Evolutionary conservation across 2,329 filamentous ascomycete species (phyloP), one percentile per base, ranked within the genome.

Genomic region (Monilinia fructigena): DNA sequence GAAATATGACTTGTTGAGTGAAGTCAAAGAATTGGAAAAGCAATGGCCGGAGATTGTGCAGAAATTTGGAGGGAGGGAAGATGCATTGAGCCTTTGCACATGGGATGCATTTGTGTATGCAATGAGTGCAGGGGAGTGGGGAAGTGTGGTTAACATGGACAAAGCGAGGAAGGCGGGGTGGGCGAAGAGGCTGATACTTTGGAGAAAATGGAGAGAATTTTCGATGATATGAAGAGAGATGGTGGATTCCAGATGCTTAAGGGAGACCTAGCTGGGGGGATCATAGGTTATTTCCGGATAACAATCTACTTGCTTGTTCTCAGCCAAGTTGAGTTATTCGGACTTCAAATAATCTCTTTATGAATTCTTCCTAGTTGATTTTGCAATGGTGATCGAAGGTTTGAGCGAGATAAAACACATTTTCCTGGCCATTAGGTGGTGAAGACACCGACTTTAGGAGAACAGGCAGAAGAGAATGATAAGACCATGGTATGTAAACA

Each of bases 121-220:
- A 35, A 65, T 65, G 63, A 12, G n/a, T 38, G 12, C 28, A 0
- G 63, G 53, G 31, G 53, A 65, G n/a, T 65, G 54, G 63, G 63
- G 63, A 42, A 65, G 31, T 45, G 54, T 45, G n/a, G 54, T 65
- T 16, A 59, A 12, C 50, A 65, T 65, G 54, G 54, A 65, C 12
- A 64, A 64, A 35, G 62, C 53, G 31, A 64, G 62, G n/a, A 47
- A 55, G 42, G 40, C 23, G 28, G 62, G 63, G 10, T 59, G 63
- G 63, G 40, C 18, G 31, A 50, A 59, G 31, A 65, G 18, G n/a
- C 53, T 28, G 63, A 60, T 53, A 60, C 55, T 2, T 31, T 65
- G 47, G 18, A 28, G n/a, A 45, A 60, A 55, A 65, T 65, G 55
- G 63, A 54, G 55, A 50, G 12, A 31, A 40, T 65, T 6, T 65